Evolutionary conservation across 495 filamentous ascomycete species (phyloP).

Genomic region (Neurospora hispaniola): DNA sequence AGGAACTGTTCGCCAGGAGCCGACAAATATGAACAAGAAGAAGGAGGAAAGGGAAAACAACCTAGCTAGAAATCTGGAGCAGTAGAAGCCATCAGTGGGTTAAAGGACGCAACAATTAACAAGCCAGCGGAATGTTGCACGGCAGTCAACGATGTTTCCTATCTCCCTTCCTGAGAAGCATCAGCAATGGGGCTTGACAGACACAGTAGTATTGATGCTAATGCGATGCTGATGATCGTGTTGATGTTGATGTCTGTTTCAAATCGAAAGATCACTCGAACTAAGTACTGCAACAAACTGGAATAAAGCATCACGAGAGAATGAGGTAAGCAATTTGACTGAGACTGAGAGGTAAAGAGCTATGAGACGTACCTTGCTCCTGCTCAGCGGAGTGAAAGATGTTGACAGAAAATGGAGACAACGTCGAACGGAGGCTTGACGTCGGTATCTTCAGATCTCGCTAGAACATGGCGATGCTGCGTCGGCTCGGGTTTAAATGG

Average conservation of each 20-base stretch:
- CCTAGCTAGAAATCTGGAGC: not conserved
- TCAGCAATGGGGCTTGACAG: not conserved
- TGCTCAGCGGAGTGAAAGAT: not conserved
- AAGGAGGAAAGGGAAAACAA: not conserved
- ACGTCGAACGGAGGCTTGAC: not conserved
- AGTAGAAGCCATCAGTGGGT: not conserved
- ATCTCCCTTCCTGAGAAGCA: not conserved
- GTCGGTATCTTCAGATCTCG: not conserved
- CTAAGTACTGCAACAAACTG: not conserved
- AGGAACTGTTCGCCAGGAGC: not conserved
- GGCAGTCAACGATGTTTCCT: not conserved
- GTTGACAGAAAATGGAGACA: not conserved
- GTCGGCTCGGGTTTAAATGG: not conserved
- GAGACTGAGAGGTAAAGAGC: not conserved
- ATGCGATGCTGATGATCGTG: not conserved
- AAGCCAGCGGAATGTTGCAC: not conserved
- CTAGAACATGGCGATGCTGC: not conserved
- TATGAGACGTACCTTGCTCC: not conserved
- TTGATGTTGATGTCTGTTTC: not conserved
- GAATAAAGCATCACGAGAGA: not conserved
- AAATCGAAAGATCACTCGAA: not conserved
- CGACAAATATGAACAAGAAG: not conserved
- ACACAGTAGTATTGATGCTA: not conserved
- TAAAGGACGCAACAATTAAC: not conserved
- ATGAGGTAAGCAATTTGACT: not conserved